These are phyloP conservation scores for Hypholoma fasciculare DNA, from an alignment of 768 basidiomycete species.

Conservation along the genomic window DNA sequence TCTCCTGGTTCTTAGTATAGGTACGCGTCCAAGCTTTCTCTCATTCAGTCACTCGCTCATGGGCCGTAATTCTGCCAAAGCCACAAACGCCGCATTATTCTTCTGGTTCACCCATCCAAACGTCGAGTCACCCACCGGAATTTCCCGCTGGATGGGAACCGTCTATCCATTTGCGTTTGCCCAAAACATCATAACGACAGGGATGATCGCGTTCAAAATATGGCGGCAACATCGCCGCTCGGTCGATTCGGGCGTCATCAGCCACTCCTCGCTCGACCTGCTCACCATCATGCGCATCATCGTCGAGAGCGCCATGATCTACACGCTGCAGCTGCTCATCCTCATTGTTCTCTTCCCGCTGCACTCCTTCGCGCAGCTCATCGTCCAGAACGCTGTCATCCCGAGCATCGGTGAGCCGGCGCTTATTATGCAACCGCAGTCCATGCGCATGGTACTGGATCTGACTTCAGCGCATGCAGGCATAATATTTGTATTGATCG, in stretches of 20 bases:
- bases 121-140: not conserved
- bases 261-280: conserved; percentile 16
- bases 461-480: conserved; percentile 12
- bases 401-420: conserved; percentile 28
- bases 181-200: conserved; percentile 26
- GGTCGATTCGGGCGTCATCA: conserved; percentile 12
- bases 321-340: conserved; percentile 26
- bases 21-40: conserved; percentile 1
- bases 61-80: not conserved
- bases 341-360: conserved; percentile 26
- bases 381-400: conserved; percentile 25
- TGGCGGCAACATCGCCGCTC: conserved; percentile 23
- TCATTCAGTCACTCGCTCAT: not conserved
- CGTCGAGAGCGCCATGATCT: conserved; percentile 31
- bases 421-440: no score
- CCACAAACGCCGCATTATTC: conserved; percentile 15
- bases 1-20: conserved; percentile 18
- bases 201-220: conserved; percentile 24
- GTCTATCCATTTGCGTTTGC: conserved; percentile 21
- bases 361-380: conserved; percentile 22
- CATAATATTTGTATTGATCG: conserved; percentile 30
- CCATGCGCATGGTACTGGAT: no score
- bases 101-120: conserved; percentile 20
- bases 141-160: conserved; percentile 17
- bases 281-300: conserved; percentile 26